Conservation (phyloP, 2,329 filamentous ascomycete genomes). For the Diaporthe australafricana region DNA sequence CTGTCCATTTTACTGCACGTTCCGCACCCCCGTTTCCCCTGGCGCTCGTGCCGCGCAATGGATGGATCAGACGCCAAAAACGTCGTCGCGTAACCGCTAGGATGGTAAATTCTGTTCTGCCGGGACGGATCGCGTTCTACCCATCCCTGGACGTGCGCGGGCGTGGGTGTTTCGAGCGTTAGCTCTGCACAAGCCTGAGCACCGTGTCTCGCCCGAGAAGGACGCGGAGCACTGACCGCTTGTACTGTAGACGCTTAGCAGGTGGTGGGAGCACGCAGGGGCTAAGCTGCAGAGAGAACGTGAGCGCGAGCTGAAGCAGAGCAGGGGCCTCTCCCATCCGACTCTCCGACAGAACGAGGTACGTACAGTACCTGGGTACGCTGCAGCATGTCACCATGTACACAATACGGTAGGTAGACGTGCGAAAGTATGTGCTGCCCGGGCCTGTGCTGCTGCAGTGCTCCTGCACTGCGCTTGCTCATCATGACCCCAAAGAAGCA, state of each 20-base stretch:
- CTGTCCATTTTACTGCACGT: constrained; percentile 5
- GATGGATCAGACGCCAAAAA: constrained; percentile 27
- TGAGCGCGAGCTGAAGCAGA: constrained; percentile 17
- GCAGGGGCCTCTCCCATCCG: constrained; percentile 17
- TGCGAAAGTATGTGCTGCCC: constrained; percentile 12
- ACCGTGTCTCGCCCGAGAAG: neutral
- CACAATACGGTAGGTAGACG: neutral
- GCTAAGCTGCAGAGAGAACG: neutral
- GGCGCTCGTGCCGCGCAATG: constrained; percentile 27
- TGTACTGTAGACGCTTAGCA: constrained; percentile 1
- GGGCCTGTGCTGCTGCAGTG: neutral
- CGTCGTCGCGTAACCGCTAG: constrained; percentile 22
- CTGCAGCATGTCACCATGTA: neutral
- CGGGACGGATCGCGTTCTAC: constrained; percentile 27
- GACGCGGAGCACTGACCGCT: neutral
- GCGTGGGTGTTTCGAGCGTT: neutral
- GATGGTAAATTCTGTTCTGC: constrained; percentile 28
- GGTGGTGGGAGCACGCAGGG: constrained; percentile 16
- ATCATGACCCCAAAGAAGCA: neutral
- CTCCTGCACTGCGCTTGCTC: neutral
- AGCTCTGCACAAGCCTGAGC: neutral
- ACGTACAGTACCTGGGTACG: no score
- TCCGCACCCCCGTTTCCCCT: constrained; percentile 15
- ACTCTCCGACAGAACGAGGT: neutral
- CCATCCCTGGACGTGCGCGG: constrained; percentile 21